These are phyloP conservation scores for Zangia roseola DNA, from an alignment of 768 basidiomycete species.

Conservation along the genomic window DNA sequence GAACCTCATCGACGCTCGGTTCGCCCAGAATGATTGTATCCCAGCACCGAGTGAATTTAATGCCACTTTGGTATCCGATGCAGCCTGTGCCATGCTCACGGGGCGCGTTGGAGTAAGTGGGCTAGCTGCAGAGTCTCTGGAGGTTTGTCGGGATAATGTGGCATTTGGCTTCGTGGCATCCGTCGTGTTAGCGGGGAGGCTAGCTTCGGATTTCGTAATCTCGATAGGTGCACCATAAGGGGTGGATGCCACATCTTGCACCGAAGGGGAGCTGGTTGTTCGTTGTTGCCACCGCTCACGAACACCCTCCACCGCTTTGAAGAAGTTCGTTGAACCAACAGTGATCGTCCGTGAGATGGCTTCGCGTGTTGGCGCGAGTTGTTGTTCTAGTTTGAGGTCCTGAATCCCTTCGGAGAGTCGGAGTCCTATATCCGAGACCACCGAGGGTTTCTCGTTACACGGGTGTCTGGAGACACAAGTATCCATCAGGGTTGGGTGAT, in stretches of 20 bases:
- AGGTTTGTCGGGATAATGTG: conserved; percentile 22
- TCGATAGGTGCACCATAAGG: conserved; percentile 25
- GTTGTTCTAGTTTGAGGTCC: conserved; percentile 89
- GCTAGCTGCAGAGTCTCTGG: conserved; percentile 24
- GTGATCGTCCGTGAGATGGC: conserved; percentile 77
- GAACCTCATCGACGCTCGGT: conserved; percentile 36
- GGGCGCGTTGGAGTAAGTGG: conserved; percentile 19
- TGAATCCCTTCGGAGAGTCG: conserved; percentile 92
- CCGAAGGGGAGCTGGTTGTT: conserved; percentile 25
- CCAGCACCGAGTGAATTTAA: conserved; percentile 43
- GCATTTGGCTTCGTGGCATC: conserved; percentile 15
- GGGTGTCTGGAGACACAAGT: conserved; percentile 63
- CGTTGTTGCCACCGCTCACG: conserved; percentile 66
- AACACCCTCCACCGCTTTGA: conserved; percentile 90
- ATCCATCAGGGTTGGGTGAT: neutral
- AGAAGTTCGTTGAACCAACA: conserved; percentile 73
- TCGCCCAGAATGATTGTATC: conserved; percentile 49
- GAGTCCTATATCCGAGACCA: conserved; percentile 88
- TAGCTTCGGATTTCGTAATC: conserved; percentile 31
- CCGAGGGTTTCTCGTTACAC: conserved; percentile 86
- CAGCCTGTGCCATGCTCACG: conserved; percentile 31
- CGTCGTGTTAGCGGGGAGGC: conserved; percentile 6
- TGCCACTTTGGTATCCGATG: conserved; percentile 34
- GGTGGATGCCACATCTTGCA: conserved; percentile 21
- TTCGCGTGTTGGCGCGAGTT: conserved; percentile 90